A percentile compares a stretch with the other conserved stretches of the same genome.
These are phyloP conservation scores for Tetracentron sinense DNA, from an alignment of 164 flowering plant genomes.

Conservation along the genomic window DNA sequence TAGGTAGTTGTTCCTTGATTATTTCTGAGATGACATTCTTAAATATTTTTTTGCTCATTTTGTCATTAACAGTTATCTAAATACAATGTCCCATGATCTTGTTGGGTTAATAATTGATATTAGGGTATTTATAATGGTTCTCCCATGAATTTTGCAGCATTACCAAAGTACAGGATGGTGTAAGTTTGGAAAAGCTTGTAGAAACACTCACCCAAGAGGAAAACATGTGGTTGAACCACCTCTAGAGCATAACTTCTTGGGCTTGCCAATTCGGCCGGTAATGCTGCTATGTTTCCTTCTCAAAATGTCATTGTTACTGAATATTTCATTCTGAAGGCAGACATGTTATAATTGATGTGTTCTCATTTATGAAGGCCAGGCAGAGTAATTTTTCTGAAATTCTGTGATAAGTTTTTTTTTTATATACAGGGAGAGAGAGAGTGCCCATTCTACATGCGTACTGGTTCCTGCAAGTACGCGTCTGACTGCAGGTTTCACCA, in stretches of 20 bases:
- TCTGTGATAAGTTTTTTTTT: not conserved
- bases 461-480: conserved; percentile 88
- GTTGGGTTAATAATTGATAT: not conserved
- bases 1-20: no score
- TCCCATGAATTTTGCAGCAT: conserved; percentile 50
- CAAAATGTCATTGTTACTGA: not conserved
- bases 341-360: not conserved
- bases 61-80: no score
- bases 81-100: not conserved
- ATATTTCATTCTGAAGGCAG: not conserved
- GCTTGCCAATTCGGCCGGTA: conserved; percentile 86
- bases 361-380: not conserved
- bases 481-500: conserved; percentile 85
- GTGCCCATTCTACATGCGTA: conserved; percentile 86
- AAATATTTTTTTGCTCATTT: no score
- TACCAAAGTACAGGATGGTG: conserved; percentile 73
- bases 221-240: conserved; percentile 32
- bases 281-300: not conserved
- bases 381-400: not conserved
- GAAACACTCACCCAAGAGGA: conserved; percentile 55
- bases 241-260: conserved; percentile 69
- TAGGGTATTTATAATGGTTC: conserved; percentile 1
- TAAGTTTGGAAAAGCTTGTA: conserved; percentile 76
- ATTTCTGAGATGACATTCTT: no score
- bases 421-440: conserved; percentile 80